phyloP scores from a whole-genome alignment of 73 alveolate species.

The Symbiodinium pilosum region DNA sequence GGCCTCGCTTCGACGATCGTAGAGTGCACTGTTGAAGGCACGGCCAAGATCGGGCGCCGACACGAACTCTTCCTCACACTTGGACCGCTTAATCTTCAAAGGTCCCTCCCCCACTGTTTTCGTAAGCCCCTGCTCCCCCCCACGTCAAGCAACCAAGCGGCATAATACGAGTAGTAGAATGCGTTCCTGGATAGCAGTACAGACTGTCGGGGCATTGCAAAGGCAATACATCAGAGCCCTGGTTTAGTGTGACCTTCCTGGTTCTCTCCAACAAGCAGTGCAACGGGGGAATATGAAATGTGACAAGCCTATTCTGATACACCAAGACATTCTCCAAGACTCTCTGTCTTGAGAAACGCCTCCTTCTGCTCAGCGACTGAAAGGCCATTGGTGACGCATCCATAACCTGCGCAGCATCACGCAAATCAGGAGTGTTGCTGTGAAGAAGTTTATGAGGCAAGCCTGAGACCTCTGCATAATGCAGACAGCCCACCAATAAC shows the following conservation, averaged over 20 bases:
- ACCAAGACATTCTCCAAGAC: too few relatives aligned
- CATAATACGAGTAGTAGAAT: conserved; percentile 77
- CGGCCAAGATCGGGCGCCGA: conserved; percentile 1
- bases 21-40: conserved; percentile 21
- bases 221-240: not conserved
- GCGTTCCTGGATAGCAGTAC: conserved; percentile 35
- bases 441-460: not conserved
- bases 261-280: too few relatives aligned
- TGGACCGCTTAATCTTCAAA: too few relatives aligned
- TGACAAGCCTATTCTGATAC: too few relatives aligned
- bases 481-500: conserved; percentile 69
- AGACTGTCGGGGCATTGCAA: not conserved
- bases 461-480: conserved; percentile 83
- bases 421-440: not conserved
- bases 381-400: conserved; percentile 39
- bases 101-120: too few relatives aligned
- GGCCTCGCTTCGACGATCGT: conserved; percentile 72
- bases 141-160: not conserved
- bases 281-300: too few relatives aligned
- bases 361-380: conserved; percentile 82
- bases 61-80: conserved; percentile 58
- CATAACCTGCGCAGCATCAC: conserved; percentile 15
- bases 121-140: too few relatives aligned
- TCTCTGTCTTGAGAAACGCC: conserved; percentile 67
- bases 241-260: too few relatives aligned